Percentiles rank a stretch among this genome's conserved stretches.
phyloP scores from a whole-genome alignment of 2,329 filamentous ascomycete genomes.

The Rhinocladiella similis region DNA sequence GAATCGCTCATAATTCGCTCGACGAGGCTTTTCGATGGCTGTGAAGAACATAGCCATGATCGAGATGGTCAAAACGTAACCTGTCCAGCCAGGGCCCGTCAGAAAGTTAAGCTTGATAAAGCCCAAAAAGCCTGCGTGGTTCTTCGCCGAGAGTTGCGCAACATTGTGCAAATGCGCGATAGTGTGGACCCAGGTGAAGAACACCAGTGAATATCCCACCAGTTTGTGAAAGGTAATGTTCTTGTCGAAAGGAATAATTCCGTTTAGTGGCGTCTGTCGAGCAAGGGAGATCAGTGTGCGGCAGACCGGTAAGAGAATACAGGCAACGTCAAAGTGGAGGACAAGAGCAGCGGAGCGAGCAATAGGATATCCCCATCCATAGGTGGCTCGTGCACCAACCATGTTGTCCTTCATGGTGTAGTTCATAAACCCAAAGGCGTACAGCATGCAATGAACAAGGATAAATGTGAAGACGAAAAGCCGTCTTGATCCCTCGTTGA shows the following conservation, averaged over 20 bases:
- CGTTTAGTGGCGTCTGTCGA: constrained; percentile 77
- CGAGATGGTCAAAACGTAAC: constrained; percentile 78
- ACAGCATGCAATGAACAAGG: constrained; percentile 70
- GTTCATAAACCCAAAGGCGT: constrained; percentile 76
- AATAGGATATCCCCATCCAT: constrained; percentile 74
- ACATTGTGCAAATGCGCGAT: constrained; percentile 87
- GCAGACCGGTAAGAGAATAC: constrained; percentile 71
- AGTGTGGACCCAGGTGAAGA: constrained; percentile 83
- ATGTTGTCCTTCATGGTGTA: constrained; percentile 75
- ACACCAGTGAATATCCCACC: constrained; percentile 82
- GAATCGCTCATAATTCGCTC: constrained; percentile 84
- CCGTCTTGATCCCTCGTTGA: constrained; percentile 80
- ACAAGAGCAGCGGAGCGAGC: constrained; percentile 73
- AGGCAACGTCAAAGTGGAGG: constrained; percentile 75
- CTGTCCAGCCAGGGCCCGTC: constrained; percentile 71
- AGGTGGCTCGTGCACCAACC: constrained; percentile 62
- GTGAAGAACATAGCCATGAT: constrained; percentile 78
- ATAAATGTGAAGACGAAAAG: constrained; percentile 78
- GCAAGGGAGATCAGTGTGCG: constrained; percentile 78
- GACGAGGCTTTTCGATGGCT: constrained; percentile 73
- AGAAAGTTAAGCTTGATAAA: constrained; percentile 69
- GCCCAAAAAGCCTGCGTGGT: constrained; percentile 74
- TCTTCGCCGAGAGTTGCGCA: constrained; percentile 70
- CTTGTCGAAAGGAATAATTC: constrained; percentile 70
- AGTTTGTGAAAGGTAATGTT: constrained; percentile 72